A percentile compares a stretch with the other conserved stretches of the same genome.
Conservation (phyloP, 805 yeast genomes). For the Lipomyces orientalis region DNA sequence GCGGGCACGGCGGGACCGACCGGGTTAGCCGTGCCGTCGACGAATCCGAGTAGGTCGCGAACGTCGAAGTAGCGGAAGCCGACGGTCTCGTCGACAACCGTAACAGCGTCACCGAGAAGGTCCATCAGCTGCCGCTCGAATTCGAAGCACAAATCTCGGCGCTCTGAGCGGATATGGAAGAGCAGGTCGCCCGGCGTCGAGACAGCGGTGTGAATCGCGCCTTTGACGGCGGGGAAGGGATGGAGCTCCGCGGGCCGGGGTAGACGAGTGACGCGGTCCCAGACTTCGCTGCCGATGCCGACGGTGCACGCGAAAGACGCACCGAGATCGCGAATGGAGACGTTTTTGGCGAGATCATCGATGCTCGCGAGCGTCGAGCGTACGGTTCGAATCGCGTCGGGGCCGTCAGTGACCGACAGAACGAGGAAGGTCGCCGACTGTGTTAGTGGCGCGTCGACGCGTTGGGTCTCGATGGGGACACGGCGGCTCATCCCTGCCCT, state of each 20-base stretch:
- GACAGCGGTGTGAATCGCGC: conserved; percentile 35
- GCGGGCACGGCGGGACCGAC: conserved; percentile 29
- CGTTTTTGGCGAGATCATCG: conserved; percentile 20
- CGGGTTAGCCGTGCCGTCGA: conserved; percentile 42
- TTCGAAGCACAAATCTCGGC: conserved; percentile 39
- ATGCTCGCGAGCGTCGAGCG: conserved; percentile 22
- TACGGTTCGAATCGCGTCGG: conserved; percentile 9
- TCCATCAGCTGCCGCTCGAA: conserved; percentile 30
- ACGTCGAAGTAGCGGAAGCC: conserved; percentile 40
- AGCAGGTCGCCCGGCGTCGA: conserved; percentile 41
- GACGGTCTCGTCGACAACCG: conserved; percentile 39
- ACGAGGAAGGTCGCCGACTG: conserved; percentile 21
- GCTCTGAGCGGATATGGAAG: conserved; percentile 38
- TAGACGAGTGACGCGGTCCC: conserved; percentile 28
- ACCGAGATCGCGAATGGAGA: conserved; percentile 19
- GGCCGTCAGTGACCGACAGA: conserved; percentile 9
- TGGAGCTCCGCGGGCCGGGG: conserved; percentile 38
- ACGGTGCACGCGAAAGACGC: conserved; percentile 26
- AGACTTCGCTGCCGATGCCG: conserved; percentile 37
- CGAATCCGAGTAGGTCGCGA: conserved; percentile 41
- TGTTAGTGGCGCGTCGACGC: conserved; percentile 31
- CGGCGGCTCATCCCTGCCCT: conserved; percentile 4
- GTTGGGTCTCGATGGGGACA: conserved; percentile 2
- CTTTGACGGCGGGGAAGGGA: conserved; percentile 37
- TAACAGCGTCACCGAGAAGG: conserved; percentile 32